phyloP scores from a whole-genome alignment of 2,329 filamentous ascomycete genomes.

The Sarocladium oryzae region DNA sequence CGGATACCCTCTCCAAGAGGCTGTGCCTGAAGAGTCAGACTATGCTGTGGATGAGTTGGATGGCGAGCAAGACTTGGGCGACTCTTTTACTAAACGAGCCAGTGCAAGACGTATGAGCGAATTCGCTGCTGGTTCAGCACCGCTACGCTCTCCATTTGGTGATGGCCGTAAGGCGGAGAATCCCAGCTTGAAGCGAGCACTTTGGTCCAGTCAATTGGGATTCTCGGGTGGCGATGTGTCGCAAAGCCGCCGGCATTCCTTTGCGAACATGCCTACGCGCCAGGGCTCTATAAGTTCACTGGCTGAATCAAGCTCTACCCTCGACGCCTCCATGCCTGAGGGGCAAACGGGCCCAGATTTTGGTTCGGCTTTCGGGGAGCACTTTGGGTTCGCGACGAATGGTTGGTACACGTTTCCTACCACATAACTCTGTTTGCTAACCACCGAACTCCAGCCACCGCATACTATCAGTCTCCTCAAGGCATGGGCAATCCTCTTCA shows the following conservation, averaged over 20 bases:
- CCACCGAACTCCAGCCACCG: neutral
- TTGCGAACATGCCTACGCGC: conserved; percentile 61
- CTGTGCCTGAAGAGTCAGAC: conserved; percentile 60
- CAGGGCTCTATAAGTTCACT: conserved; percentile 58
- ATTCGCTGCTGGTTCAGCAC: conserved; percentile 26
- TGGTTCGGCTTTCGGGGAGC: neutral
- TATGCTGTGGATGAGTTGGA: conserved; percentile 69
- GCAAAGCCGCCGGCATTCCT: conserved; percentile 74
- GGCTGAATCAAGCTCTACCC: conserved; percentile 40
- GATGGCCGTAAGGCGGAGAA: conserved; percentile 59
- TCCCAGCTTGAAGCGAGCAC: conserved; percentile 52
- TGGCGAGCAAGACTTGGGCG: conserved; percentile 47
- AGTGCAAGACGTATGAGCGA: conserved; percentile 47
- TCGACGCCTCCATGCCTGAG: conserved; percentile 39
- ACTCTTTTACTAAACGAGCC: conserved; percentile 40
- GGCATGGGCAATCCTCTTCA: conserved; percentile 20
- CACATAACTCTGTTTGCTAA: neutral
- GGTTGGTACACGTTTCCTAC: neutral
- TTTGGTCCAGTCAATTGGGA: conserved; percentile 53
- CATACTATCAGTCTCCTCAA: conserved; percentile 32
- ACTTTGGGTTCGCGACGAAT: neutral
- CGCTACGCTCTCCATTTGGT: conserved; percentile 41
- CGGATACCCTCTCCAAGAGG: conserved; percentile 51
- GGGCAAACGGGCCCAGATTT: conserved; percentile 37
- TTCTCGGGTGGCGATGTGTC: conserved; percentile 53